Conservation (phyloP, 140 eudicot genomes). For the Stevia rebaudiana region DNA sequence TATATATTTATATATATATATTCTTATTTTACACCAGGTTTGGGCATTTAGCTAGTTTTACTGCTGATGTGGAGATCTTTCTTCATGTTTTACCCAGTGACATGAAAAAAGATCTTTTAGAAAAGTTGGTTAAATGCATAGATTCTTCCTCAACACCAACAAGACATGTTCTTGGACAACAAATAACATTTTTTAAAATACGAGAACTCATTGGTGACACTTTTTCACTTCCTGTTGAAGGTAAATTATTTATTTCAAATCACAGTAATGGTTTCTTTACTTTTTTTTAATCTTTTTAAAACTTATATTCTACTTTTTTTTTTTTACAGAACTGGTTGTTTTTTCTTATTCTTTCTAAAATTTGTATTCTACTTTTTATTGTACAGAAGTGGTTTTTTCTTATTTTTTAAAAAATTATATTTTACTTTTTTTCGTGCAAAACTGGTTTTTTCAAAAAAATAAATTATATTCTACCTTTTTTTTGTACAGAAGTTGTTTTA, state of each 20-base stretch:
- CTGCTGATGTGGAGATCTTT: constrained; percentile 70
- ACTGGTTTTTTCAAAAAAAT: too few species aligned
- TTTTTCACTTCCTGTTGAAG: constrained; percentile 41
- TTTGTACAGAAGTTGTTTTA: neutral
- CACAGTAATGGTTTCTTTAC: neutral
- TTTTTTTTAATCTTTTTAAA: neutral
- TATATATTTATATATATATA: neutral
- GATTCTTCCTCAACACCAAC: constrained; percentile 40
- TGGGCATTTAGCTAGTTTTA: constrained; percentile 83
- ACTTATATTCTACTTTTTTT: neutral
- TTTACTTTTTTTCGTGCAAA: too few species aligned
- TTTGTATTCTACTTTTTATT: too few species aligned
- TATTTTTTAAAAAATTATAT: neutral
- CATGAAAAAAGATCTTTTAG: constrained; percentile 40
- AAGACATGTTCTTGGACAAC: constrained; percentile 53
- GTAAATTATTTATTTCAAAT: constrained; percentile 27
- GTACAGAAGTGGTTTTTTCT: neutral
- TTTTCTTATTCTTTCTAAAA: neutral
- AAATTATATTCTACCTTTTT: neutral
- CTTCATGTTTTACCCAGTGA: constrained; percentile 49
- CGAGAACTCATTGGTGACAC: constrained; percentile 52
- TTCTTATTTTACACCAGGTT: constrained; percentile 37
- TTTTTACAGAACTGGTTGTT: constrained; percentile 48
- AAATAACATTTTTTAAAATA: constrained; percentile 58
- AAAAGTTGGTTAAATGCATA: constrained; percentile 46